Conservation (phyloP, 306 rosid genomes). For the Lathyrus oleraceus region DNA sequence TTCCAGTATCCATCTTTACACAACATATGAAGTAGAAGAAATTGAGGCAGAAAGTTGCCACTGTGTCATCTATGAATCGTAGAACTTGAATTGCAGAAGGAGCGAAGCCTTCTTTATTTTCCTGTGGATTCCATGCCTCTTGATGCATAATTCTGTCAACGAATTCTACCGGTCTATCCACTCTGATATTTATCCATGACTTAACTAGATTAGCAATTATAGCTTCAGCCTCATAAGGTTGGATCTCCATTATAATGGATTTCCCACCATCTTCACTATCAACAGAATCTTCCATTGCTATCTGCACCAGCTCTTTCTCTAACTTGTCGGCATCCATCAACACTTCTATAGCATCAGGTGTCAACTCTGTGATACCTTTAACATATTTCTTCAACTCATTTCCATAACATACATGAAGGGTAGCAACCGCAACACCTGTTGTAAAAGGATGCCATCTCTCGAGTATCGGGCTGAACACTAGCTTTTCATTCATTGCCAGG, state of each 20-base stretch:
- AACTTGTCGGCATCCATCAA: conserved; percentile 84
- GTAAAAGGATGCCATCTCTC: conserved; percentile 90
- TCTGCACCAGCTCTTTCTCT: conserved; percentile 96
- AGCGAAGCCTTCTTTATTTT: conserved; percentile 75
- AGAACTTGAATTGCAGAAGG: conserved; percentile 83
- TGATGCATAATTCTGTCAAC: conserved; percentile 71
- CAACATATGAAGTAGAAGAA: no score
- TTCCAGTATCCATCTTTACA: no score
- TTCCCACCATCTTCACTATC: conserved; percentile 99
- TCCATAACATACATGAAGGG: conserved; percentile 86
- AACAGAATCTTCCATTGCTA: conserved; percentile 85
- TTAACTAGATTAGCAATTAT: conserved; percentile 64
- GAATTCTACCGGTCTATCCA: conserved; percentile 85
- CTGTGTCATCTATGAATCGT: conserved; percentile 73
- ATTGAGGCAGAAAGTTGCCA: conserved; percentile 87
- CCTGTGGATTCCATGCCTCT: conserved; percentile 88
- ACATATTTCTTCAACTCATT: conserved; percentile 76
- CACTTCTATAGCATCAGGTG: conserved; percentile 78
- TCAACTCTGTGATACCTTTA: conserved; percentile 60
- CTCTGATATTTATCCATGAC: conserved; percentile 82
- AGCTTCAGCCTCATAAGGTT: conserved; percentile 92
- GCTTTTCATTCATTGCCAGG: no score
- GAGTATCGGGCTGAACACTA: no score
- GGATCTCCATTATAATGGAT: conserved; percentile 90
- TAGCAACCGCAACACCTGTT: conserved; percentile 82